Percentiles rank a stretch among this genome's conserved stretches.
Evolutionary conservation across 805 yeast genomes (phyloP).

Genomic region (Teunomyces pallodes): DNA sequence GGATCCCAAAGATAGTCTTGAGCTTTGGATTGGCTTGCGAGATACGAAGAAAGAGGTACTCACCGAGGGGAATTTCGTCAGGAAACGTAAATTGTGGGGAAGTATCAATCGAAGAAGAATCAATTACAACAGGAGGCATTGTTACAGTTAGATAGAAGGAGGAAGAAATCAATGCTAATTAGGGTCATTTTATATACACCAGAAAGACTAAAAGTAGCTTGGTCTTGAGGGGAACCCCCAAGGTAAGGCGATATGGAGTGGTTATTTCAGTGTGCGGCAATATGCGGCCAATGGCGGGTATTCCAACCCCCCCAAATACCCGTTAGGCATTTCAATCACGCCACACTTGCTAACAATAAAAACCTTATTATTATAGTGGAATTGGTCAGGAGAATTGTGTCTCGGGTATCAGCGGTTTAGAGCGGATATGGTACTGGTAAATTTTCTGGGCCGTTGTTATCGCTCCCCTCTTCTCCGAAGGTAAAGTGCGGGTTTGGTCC

Average conservation of each 20-base stretch:
- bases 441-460: no score
- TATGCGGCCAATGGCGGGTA: no score
- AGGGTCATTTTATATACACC: neutral
- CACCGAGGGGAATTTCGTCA: slow-evolving; percentile 53
- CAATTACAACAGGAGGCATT: neutral
- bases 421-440: no score
- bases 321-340: no score
- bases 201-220: neutral
- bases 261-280: no score
- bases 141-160: neutral
- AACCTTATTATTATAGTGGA: neutral
- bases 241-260: no score
- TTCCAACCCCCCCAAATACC: no score
- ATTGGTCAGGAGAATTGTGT: neutral
- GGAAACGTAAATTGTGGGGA: neutral
- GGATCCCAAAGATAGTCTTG: slow-evolving; percentile 67
- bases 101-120: neutral
- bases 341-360: no score
- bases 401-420: neutral
- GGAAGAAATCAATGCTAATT: no score
- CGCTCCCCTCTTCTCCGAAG: neutral
- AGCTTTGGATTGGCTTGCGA: slow-evolving; percentile 49
- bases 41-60: slow-evolving; percentile 60
- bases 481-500: neutral
- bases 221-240: no score